Evolutionary conservation across 805 yeast genomes (phyloP).

Genomic region (Clavispora asparagi): DNA sequence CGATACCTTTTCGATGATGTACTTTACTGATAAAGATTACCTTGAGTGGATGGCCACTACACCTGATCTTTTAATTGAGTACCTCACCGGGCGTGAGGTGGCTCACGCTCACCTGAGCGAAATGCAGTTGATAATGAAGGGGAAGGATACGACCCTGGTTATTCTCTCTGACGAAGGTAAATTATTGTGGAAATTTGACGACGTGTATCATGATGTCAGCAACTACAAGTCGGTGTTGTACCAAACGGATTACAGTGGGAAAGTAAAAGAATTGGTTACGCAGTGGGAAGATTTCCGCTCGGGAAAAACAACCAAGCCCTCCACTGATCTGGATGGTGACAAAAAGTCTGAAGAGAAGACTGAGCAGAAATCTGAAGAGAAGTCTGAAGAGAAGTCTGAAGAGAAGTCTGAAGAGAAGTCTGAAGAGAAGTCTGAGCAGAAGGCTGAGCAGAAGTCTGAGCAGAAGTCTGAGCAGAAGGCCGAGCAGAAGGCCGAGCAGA

Average conservation of each 20-base stretch:
- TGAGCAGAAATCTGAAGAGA: too few relatives aligned
- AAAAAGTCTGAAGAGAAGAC: too few relatives aligned
- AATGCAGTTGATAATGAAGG: slow-evolving; percentile 2
- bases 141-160: slow-evolving; percentile 5
- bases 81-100: slow-evolving; percentile 20
- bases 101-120: slow-evolving; percentile 23
- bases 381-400: too few relatives aligned
- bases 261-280: slow-evolving; percentile 2
- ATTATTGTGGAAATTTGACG: slow-evolving; percentile 1
- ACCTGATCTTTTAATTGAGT: slow-evolving; percentile 22
- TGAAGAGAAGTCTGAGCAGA: too few relatives aligned
- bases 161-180: slow-evolving; percentile 6
- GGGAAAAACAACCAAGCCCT: neutral
- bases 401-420: too few relatives aligned
- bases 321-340: too few relatives aligned
- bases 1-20: slow-evolving; percentile 12
- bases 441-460: too few relatives aligned
- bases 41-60: slow-evolving; percentile 16
- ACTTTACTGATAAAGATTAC: slow-evolving; percentile 16
- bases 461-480: too few relatives aligned
- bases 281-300: slow-evolving; percentile 2
- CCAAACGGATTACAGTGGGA: slow-evolving; percentile 2
- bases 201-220: slow-evolving; percentile 12
- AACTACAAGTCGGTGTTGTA: slow-evolving; percentile 1
- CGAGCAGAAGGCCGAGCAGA: too few relatives aligned